Evolutionary conservation across 2,329 filamentous ascomycete species (phyloP).

Genomic region (Epichloe hybrida): DNA sequence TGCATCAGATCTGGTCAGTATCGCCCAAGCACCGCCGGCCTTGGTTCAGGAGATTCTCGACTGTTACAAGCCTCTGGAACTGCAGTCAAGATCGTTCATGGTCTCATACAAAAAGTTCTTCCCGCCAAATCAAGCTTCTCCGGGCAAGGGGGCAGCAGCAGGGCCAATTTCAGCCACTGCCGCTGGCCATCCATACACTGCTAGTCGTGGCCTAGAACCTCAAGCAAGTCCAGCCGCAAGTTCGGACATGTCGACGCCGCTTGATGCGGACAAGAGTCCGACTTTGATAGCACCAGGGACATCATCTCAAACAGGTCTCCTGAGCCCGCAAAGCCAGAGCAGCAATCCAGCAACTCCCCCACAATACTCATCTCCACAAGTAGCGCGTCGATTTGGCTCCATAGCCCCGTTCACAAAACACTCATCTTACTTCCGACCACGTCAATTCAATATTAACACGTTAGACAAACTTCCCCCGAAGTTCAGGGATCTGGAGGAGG

Average conservation of each 20-base stretch:
- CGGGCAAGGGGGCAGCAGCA: neutral
- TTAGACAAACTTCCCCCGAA: conserved; percentile 19
- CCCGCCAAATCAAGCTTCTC: conserved; percentile 8
- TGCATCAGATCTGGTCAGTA: conserved; percentile 23
- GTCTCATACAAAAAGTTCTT: conserved; percentile 23
- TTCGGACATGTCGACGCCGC: neutral
- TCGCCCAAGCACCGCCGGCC: conserved; percentile 22
- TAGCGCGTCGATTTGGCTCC: conserved; percentile 14
- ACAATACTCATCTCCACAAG: conserved; percentile 8
- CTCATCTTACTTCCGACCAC: conserved; percentile 23
- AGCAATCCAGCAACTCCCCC: conserved; percentile 14
- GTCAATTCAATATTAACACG: conserved; percentile 16
- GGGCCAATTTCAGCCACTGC: neutral
- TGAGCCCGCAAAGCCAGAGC: conserved; percentile 21
- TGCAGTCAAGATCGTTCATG: conserved; percentile 26
- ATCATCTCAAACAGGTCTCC: conserved; percentile 11
- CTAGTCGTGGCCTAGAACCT: neutral
- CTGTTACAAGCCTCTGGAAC: conserved; percentile 24
- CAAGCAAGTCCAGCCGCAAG: neutral
- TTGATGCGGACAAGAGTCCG: conserved; percentile 9
- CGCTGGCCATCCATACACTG: neutral
- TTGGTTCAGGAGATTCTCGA: conserved; percentile 26
- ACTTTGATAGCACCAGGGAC: conserved; percentile 3
- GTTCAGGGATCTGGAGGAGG: conserved; percentile 21
- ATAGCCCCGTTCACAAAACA: conserved; percentile 25